Conservation (phyloP, 2,329 filamentous ascomycete species). For the Helotiales sp. region DNA sequence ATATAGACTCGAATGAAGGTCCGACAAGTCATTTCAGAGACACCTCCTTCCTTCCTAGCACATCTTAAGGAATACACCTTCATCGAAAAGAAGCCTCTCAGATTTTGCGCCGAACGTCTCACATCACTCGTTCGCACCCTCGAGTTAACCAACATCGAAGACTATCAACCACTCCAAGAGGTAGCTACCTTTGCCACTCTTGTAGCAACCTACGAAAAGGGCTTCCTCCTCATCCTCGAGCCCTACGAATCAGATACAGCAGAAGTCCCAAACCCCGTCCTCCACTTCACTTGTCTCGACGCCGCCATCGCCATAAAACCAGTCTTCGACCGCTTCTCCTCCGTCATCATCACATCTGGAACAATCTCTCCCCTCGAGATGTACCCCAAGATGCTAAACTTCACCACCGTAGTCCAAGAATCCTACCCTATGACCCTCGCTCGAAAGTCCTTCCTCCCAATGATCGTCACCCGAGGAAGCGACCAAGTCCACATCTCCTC, state of each 20-base stretch:
- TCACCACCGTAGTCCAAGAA: slow-evolving; percentile 89
- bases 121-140: slow-evolving; percentile 93
- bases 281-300: slow-evolving; percentile 96
- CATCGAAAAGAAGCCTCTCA: slow-evolving; percentile 92
- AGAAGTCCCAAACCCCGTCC: slow-evolving; percentile 92
- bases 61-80: slow-evolving; percentile 96
- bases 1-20: slow-evolving; percentile 92
- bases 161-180: slow-evolving; percentile 95
- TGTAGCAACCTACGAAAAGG: slow-evolving; percentile 94
- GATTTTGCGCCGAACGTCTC: slow-evolving; percentile 91
- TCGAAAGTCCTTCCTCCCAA: slow-evolving; percentile 90
- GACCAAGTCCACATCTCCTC: slow-evolving; percentile 94
- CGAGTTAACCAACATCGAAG: slow-evolving; percentile 96
- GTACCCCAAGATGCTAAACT: slow-evolving; percentile 98
- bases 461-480: slow-evolving; percentile 94
- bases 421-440: slow-evolving; percentile 97
- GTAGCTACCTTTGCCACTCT: slow-evolving; percentile 97
- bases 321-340: slow-evolving; percentile 95
- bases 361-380: slow-evolving; percentile 97
- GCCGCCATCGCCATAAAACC: slow-evolving; percentile 97
- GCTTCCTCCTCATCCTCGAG: slow-evolving; percentile 94
- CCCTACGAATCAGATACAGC: slow-evolving; percentile 95
- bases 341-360: slow-evolving; percentile 96
- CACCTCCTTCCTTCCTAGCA: slow-evolving; percentile 86
- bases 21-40: slow-evolving; percentile 94